Evolutionary conservation across 1,284 basidiomycete genomes (phyloP), one percentile per base, ranked within the genome.

Genomic region (Fistulina hepatica): DNA sequence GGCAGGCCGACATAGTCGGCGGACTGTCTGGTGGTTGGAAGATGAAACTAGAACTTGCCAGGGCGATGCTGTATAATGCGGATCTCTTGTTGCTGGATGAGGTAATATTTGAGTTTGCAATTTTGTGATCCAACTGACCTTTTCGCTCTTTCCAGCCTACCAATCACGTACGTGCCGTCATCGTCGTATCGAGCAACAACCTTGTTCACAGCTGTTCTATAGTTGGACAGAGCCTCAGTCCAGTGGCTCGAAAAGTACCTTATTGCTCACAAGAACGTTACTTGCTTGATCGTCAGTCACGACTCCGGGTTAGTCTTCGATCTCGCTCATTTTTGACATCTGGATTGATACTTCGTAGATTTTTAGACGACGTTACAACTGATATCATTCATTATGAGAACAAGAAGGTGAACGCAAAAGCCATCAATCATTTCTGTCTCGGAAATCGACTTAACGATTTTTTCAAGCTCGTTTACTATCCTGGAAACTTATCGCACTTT

Each of bases 11-110:
- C 54, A 66, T 77, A 31, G 93, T 97, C 44, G 86, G 84, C 34
- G 85, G 89, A 38, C 68, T 97, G 43, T 97, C 92, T 15, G 95
- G 95, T 59, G 94, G 95, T 36, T 98, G 94, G 94, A 98, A 98
- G 71, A 98, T 98, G 94, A 90, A 91, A 67, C 75, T 91, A 45
- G 94, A 84, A 65, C 74, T 85, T 34, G 90, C 83, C 11, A 69
- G 90, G 51, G 92, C 92, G n/a, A 95, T 95, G 89, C 65, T 95
- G 37, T 93, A 93, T 64, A 88, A 92, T 53, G 95, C 93, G 25
- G 92, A 97, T 63, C 75, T 97, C 37, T 71, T 97, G 33, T 70
- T 97, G 39, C 76, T 97, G 37, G 90, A 92, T 57, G 81, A 84
- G 67, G 77, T 81, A 42, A 48, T 56, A 36, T 21, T 37, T 28